phyloP scores from a whole-genome alignment of 2,329 filamentous ascomycete species.

The Venturia carpophila region DNA sequence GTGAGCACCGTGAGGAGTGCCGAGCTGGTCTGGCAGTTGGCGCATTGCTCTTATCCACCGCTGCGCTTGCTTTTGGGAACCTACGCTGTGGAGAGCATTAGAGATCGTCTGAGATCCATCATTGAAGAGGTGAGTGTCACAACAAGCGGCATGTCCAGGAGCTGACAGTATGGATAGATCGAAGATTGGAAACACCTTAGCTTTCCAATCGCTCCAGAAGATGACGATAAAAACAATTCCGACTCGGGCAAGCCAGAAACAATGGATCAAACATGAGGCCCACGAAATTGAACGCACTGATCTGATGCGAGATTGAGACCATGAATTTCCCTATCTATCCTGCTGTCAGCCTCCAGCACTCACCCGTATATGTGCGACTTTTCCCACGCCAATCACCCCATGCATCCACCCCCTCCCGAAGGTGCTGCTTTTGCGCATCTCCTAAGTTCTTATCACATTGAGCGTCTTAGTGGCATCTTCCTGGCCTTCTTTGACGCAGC shows the following conservation, averaged over 20 bases:
- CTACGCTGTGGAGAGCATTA: constrained; percentile 92
- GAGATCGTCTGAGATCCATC: constrained; percentile 79
- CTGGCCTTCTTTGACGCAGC: neutral
- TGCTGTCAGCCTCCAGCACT: neutral
- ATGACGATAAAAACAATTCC: constrained; percentile 10
- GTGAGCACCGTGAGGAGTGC: constrained; percentile 89
- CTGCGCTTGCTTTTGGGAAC: constrained; percentile 78
- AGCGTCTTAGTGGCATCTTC: neutral
- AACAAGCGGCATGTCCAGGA: neutral
- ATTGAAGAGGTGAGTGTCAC: constrained; percentile 71
- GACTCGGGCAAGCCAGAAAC: neutral
- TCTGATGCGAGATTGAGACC: neutral
- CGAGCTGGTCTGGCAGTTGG: constrained; percentile 87
- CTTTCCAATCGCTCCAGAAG: constrained; percentile 40
- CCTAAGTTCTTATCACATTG: neutral
- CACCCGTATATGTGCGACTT: neutral
- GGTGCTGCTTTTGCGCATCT: neutral
- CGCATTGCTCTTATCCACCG: constrained; percentile 90
- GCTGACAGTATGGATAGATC: constrained; percentile 23
- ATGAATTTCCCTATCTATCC: neutral
- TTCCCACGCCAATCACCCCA: neutral
- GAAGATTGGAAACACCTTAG: constrained; percentile 88
- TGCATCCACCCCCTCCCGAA: neutral
- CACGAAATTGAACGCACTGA: neutral
- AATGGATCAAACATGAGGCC: neutral